These are phyloP conservation scores for Eragrostis tef DNA, from an alignment of 202 grass and related monocot genomes.

Conservation along the genomic window DNA sequence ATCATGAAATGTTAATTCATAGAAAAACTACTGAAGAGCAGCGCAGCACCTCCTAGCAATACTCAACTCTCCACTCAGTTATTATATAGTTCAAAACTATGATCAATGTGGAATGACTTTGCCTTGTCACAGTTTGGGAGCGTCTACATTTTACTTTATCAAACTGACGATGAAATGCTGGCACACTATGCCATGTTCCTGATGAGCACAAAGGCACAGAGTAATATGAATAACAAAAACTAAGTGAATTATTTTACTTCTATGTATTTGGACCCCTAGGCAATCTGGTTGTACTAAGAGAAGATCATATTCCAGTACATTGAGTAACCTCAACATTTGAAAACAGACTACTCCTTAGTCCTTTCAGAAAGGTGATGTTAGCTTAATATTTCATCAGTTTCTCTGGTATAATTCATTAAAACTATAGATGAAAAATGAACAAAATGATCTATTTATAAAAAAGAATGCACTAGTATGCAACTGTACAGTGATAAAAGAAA, in stretches of 20 bases:
- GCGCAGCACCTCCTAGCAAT: neutral
- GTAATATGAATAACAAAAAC: neutral
- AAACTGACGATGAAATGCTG: neutral
- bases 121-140: neutral
- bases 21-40: neutral
- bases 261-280: neutral
- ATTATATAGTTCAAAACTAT: neutral
- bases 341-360: neutral
- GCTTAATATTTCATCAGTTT: constrained; percentile 4
- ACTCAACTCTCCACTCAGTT: constrained; percentile 31
- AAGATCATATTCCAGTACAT: neutral
- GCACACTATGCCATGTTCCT: neutral
- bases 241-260: constrained; percentile 14
- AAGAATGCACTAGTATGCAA: neutral
- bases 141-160: neutral
- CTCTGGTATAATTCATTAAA: neutral
- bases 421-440: neutral
- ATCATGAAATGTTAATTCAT: constrained; percentile 11
- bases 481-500: neutral
- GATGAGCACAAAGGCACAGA: too few relatives aligned
- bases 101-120: constrained; percentile 14
- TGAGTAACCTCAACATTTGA: neutral
- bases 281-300: neutral
- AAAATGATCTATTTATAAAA: neutral
- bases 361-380: constrained; percentile 22